These are phyloP conservation scores for Citeromyces nyonsensis DNA, from an alignment of 805 yeast species.

Conservation along the genomic window DNA sequence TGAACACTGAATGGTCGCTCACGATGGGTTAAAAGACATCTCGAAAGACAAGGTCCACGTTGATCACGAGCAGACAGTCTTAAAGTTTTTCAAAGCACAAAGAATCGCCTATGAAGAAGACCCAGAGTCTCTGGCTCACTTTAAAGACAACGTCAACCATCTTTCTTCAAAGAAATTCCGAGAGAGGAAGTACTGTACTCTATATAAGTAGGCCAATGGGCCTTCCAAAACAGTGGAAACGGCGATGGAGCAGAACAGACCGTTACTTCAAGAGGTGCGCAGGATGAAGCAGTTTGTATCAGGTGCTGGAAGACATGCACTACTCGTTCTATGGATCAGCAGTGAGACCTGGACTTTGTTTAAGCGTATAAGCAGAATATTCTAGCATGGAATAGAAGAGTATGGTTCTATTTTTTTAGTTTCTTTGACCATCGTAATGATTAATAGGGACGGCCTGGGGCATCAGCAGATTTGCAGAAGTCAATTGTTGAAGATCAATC, in stretches of 20 bases:
- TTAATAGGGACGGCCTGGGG: too few species aligned
- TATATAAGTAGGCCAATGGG: conserved; percentile 34
- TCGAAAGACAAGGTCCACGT: conserved; percentile 15
- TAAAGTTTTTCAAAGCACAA: conserved; percentile 30
- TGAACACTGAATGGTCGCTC: conserved; percentile 70
- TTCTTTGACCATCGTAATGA: too few species aligned
- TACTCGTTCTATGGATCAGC: too few species aligned
- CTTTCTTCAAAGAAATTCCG: conserved; percentile 40
- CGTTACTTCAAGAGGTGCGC: conserved; percentile 3
- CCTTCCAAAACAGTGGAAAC: conserved; percentile 22
- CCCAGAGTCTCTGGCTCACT: conserved; percentile 45
- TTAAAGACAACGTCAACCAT: conserved; percentile 23
- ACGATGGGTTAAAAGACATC: conserved; percentile 46
- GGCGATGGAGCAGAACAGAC: conserved; percentile 12
- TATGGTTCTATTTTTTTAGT: too few species aligned
- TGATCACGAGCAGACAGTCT: conserved; percentile 12
- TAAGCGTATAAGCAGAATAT: too few species aligned
- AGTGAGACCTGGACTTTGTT: too few species aligned
- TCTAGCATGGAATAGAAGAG: too few species aligned
- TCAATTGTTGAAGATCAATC: too few species aligned
- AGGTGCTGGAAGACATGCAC: too few species aligned
- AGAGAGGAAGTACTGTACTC: conserved; percentile 40
- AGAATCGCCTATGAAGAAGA: conserved; percentile 51
- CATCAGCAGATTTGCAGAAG: too few species aligned
- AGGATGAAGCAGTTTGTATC: background rate